Evolutionary conservation across 2,329 filamentous ascomycete species (phyloP), one percentile per base, ranked within the genome.

Genomic region (Fusarium algeriense): DNA sequence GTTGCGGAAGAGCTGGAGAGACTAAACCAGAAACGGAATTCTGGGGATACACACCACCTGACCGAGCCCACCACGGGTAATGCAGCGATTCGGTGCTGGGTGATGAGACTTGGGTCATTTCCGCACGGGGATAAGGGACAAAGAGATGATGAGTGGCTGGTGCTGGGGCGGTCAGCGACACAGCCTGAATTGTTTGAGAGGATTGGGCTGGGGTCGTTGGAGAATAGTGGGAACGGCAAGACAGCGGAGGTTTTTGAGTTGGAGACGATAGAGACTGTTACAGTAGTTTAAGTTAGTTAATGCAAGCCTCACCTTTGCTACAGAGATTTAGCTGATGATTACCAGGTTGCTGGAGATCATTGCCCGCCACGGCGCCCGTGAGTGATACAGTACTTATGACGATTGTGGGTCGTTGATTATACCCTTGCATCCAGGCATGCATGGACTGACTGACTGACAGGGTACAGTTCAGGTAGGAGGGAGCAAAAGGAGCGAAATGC

Each of bases 91-190:
- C 49, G 20, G 5, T 73, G 71, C 20, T 73, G 71, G 71, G 57
- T 61, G 11, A 32, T 73, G 49, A 67, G 58, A 46, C 46, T 73
- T 7, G 71, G 71, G 7, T 41, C 55, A 19, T 73, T 69, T 49
- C 37, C 66, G 10, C 26, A 44, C 8, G 46, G 30, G 13, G 43
- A 28, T 28, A 26, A 34, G 38, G 28, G 28, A 46, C 5, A 52
- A 7, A 60, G 30, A 15, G 50, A 63, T 14, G 54, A 71, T 17
- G 59, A 73, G 41, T 43, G 68, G 26, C 38, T 73, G 55, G 61
- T 73, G 7, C 28, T 73, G 15, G 71, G 71, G 5, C 66, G 43
- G 35, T 69, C 68, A 17, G 43, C 34, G 2, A 60, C 56, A 10
- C 56, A 62, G 12, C 40, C 55, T 8, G 59, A 43, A 12, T 37